A percentile compares a stretch with the other conserved stretches of the same genome.
Evolutionary conservation across 2,329 filamentous ascomycete genomes (phyloP).

Genomic region (Xylaria sp.): DNA sequence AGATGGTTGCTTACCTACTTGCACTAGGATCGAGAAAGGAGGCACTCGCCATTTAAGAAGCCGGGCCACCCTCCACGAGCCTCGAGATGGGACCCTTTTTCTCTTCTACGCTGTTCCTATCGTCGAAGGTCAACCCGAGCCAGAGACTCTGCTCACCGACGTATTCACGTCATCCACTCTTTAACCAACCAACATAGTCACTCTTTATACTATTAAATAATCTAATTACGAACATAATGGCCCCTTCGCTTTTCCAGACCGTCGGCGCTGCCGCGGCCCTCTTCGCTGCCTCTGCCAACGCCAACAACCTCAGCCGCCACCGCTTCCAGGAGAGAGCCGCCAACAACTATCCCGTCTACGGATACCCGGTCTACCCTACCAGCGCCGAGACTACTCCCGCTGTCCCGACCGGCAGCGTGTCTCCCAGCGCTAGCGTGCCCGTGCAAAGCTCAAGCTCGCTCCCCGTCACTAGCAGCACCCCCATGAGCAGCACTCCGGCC

Average conservation of each 20-base stretch:
- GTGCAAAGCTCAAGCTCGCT: slow-evolving; percentile 8
- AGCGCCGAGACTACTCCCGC: slow-evolving; percentile 8
- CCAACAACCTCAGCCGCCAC: slow-evolving; percentile 15
- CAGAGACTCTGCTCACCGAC: slow-evolving; percentile 54
- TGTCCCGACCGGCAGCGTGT: slow-evolving; percentile 13
- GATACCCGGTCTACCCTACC: slow-evolving; percentile 27
- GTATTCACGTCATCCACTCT: slow-evolving; percentile 59
- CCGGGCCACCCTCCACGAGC: slow-evolving; percentile 15
- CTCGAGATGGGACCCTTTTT: slow-evolving; percentile 21
- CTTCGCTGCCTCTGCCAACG: slow-evolving; percentile 37
- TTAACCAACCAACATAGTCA: slow-evolving; percentile 46
- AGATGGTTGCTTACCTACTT: background rate
- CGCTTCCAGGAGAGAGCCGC: slow-evolving; percentile 11
- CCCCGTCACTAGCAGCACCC: background rate
- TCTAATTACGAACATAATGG: slow-evolving; percentile 51
- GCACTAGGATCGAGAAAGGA: slow-evolving; percentile 27
- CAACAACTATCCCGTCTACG: slow-evolving; percentile 32
- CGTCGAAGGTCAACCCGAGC: slow-evolving; percentile 46
- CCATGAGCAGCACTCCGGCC: slow-evolving; percentile 14
- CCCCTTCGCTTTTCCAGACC: slow-evolving; percentile 54
- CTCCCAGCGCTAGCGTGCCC: slow-evolving; percentile 10
- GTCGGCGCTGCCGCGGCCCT: slow-evolving; percentile 52
- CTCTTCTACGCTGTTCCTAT: slow-evolving; percentile 39
- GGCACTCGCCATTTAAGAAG: slow-evolving; percentile 32
- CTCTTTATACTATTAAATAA: slow-evolving; percentile 43